phyloP scores from a whole-genome alignment of 2,329 filamentous ascomycete species.

The Sarocladium kiliense region DNA sequence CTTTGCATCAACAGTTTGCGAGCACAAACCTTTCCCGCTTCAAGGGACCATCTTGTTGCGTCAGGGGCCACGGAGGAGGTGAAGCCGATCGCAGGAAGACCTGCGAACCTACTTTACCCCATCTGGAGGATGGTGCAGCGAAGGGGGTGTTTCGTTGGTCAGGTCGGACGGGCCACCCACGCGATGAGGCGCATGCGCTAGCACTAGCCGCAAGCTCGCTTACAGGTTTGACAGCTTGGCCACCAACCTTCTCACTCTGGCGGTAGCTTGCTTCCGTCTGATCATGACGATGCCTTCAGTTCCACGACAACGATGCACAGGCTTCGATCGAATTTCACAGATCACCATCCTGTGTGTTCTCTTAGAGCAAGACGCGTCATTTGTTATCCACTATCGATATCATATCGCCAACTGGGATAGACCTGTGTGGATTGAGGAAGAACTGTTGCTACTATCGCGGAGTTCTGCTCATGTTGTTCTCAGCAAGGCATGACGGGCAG shows the following conservation, averaged over 20 bases:
- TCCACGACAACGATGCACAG: neutral
- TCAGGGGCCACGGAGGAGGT: slow-evolving; percentile 2
- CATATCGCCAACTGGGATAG: too few relatives aligned
- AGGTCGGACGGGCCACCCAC: slow-evolving; percentile 4
- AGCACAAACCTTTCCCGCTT: slow-evolving; percentile 1
- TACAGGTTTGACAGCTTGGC: slow-evolving; percentile 9
- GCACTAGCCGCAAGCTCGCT: slow-evolving; percentile 8
- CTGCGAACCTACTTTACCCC: slow-evolving; percentile 3
- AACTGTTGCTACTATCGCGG: too few relatives aligned
- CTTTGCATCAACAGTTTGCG: neutral
- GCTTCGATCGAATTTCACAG: neutral
- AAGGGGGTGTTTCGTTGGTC: slow-evolving; percentile 8
- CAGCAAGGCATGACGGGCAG: too few relatives aligned
- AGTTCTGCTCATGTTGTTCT: too few relatives aligned
- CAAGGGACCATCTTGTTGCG: neutral
- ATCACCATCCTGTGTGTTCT: too few relatives aligned
- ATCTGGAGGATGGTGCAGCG: slow-evolving; percentile 3
- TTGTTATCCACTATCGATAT: too few relatives aligned
- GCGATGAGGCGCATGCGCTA: slow-evolving; percentile 8
- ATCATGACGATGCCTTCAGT: neutral
- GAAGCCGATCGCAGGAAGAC: slow-evolving; percentile 2
- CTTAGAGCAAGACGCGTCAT: too few relatives aligned
- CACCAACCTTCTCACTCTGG: neutral
- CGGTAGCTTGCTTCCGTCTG: neutral
- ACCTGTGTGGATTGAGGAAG: too few relatives aligned